Base-by-base conservation (phyloP, 2,329 filamentous ascomycete genomes). In the Xylaria sp. region DNA sequence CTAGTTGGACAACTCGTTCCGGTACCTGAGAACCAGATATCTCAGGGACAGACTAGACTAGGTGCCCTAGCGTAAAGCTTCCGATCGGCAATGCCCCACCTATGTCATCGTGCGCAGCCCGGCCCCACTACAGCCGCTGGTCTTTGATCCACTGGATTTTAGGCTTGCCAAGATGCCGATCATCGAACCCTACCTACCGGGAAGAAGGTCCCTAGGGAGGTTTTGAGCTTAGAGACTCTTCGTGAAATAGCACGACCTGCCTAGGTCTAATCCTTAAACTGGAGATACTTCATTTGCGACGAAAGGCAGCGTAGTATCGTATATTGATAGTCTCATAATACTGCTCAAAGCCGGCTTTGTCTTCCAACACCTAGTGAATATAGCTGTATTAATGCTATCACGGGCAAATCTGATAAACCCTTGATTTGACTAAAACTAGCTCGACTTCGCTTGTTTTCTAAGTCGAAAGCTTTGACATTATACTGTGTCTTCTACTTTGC, bases 71-170 rank as follows among this genome's bases (percentile, higher is more conserved):
- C 20, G n/a, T 39, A n/a, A 46, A 65, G 34, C 55, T 59, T 50
- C 37, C 8, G 9, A 54, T 34, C 32, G 44, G 28, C 18, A 39
- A 32, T 28, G 25, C 54, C 62, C 52, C 54, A 50, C 23, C 51
- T 55, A 69, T 69, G 62, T 69, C 66, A 68, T 65, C 44, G 55
- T 32, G 61, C 66, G 55, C 61, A 37, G 8, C 8, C 32, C 15
- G 28, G 54, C 28, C 39, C 65, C 65, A 59, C 54, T 20, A 32
- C 20, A 15, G 28, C 23, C 23, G n/a, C 44, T 52, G 65, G 18
- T 10, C 15, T 10, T 12, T 10, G 13, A 20, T 15, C 63, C 57
- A 25, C 8, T 46, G 6, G 32, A 20, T 28, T 57, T 57, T 28
- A 25, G 13, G 37, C 52, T 57, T 57, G 65, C 54, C 59, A 54